These are phyloP conservation scores for Epicoccum sorghinum DNA, from an alignment of 2,329 filamentous ascomycete genomes.

Conservation along the genomic window DNA sequence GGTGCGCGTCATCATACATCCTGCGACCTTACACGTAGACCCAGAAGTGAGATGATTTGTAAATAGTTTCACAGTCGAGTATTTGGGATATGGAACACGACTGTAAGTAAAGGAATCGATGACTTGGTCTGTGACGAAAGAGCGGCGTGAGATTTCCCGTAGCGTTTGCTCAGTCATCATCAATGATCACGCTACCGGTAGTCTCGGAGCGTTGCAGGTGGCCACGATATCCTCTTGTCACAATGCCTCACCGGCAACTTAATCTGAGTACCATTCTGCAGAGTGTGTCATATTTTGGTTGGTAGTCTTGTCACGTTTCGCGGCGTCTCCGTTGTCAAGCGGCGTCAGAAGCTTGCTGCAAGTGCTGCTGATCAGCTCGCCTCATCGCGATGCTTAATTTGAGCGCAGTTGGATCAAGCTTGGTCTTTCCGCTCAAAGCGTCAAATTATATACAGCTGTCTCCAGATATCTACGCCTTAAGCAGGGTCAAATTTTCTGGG, in stretches of 20 bases:
- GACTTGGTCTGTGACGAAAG: slow-evolving; percentile 10
- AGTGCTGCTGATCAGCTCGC: slow-evolving; percentile 1
- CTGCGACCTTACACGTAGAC: not conserved
- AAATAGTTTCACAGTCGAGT: not conserved
- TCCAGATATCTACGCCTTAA: not conserved
- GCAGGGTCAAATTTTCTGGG: not conserved
- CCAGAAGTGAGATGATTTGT: not conserved
- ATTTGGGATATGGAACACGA: not conserved
- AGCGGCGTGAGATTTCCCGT: slow-evolving; percentile 14
- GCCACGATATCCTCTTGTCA: not conserved
- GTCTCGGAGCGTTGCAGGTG: slow-evolving; percentile 1
- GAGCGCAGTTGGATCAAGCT: not conserved
- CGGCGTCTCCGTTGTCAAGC: slow-evolving; percentile 2
- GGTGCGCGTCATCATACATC: not conserved
- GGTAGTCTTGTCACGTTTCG: slow-evolving; percentile 1
- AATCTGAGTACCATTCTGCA: not conserved
- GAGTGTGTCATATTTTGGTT: not conserved
- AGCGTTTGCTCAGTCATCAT: slow-evolving; percentile 14
- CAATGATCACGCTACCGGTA: not conserved
- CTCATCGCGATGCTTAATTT: not conserved
- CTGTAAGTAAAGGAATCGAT: not conserved
- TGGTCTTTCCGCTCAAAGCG: not conserved
- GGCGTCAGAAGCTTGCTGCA: slow-evolving; percentile 1
- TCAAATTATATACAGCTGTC: not conserved
- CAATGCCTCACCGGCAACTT: not conserved